A percentile compares a stretch with the other conserved stretches of the same genome.
These are phyloP conservation scores for Corymbia maculata DNA, from an alignment of 345 rosid genomes.

Conservation along the genomic window DNA sequence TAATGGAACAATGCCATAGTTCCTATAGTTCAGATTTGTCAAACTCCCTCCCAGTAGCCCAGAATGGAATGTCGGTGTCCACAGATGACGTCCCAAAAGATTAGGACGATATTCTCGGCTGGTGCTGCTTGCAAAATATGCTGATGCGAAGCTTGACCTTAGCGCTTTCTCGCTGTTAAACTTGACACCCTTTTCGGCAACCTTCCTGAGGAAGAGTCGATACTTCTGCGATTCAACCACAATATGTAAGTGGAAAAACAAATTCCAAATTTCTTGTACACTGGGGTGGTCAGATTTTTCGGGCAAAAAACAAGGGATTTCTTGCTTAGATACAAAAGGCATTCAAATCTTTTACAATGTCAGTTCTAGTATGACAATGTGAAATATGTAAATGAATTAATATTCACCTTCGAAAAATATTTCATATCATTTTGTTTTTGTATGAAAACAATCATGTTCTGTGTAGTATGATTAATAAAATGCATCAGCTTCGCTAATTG, in stretches of 20 bases:
- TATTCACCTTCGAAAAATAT: background rate
- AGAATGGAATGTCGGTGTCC: background rate
- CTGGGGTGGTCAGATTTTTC: background rate
- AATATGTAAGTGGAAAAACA: background rate
- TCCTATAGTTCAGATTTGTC: background rate
- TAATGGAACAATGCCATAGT: background rate
- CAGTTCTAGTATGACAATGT: background rate
- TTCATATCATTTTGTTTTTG: background rate
- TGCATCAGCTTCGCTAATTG: background rate
- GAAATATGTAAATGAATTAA: background rate
- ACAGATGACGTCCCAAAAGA: background rate
- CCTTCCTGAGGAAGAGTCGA: slow-evolving; percentile 43
- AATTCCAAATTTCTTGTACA: background rate
- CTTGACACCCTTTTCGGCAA: background rate
- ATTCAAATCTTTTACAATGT: background rate
- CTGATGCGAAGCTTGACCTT: background rate
- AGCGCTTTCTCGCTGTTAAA: slow-evolving; percentile 8
- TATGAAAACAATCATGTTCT: background rate
- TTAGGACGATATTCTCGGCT: background rate
- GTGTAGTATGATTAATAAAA: background rate
- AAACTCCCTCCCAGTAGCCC: background rate
- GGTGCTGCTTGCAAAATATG: background rate
- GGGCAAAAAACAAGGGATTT: background rate
- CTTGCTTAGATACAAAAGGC: background rate
- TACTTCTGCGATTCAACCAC: slow-evolving; percentile 43